Percentiles rank a stretch among this genome's conserved stretches.
These are phyloP conservation scores for Athelia sp. DNA, from an alignment of 1,284 basidiomycete species.

Conservation along the genomic window DNA sequence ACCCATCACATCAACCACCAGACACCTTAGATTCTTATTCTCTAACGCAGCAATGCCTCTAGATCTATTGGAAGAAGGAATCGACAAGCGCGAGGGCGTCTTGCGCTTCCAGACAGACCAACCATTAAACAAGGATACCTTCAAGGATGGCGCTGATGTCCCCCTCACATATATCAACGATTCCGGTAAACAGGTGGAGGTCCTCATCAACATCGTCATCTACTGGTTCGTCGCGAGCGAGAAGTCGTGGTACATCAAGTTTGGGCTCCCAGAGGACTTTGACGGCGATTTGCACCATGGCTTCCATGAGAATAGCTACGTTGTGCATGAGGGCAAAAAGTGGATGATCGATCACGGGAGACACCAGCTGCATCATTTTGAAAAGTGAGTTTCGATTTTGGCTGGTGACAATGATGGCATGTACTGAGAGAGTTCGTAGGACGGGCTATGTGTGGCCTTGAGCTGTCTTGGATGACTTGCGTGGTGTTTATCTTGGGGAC, in stretches of 20 bases:
- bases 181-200: background rate
- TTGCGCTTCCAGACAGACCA: background rate
- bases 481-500: no score
- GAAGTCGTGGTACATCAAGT: background rate
- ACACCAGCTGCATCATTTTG: background rate
- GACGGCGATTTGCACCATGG: background rate
- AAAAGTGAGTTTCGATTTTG: background rate
- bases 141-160: background rate
- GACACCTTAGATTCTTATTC: no score
- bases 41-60: no score
- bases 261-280: background rate
- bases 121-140: background rate
- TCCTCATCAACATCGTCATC: background rate
- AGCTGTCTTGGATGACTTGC: no score
- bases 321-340: background rate
- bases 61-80: no score
- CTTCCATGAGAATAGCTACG: background rate
- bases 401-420: no score
- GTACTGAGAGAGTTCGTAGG: no score
- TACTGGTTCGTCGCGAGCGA: conserved; percentile 1
- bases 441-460: no score
- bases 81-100: background rate
- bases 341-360: background rate
- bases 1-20: no score
- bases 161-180: background rate